Conservation (phyloP, 2,329 filamentous ascomycete genomes). For the Aspergillus fumigatiaffinis region DNA sequence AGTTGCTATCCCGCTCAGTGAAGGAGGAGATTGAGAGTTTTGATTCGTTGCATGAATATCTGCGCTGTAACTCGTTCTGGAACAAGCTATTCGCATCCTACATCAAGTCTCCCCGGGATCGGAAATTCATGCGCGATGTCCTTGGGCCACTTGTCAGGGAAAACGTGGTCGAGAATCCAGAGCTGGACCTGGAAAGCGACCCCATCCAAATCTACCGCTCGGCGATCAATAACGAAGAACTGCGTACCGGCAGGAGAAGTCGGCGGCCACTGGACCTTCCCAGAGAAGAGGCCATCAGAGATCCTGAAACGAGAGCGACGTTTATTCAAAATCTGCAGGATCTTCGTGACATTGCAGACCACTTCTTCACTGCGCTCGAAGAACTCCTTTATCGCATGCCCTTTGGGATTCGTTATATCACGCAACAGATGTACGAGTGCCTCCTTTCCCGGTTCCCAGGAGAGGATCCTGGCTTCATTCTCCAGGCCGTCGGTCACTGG, state of each 20-base stretch:
- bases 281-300: conserved; percentile 90
- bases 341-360: conserved; percentile 88
- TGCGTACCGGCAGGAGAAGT: conserved; percentile 82
- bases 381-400: conserved; percentile 84
- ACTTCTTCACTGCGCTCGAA: conserved; percentile 78
- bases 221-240: conserved; percentile 94
- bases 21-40: conserved; percentile 79
- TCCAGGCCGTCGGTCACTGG: conserved; percentile 86
- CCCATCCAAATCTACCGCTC: conserved; percentile 96
- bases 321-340: conserved; percentile 96
- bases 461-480: conserved; percentile 70
- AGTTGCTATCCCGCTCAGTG: conserved; percentile 76
- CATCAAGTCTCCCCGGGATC: conserved; percentile 82
- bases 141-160: conserved; percentile 81
- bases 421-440: conserved; percentile 77
- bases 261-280: conserved; percentile 78
- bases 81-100: conserved; percentile 81
- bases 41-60: conserved; percentile 72
- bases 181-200: conserved; percentile 90
- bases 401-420: conserved; percentile 84
- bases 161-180: conserved; percentile 88
- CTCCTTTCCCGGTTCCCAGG: conserved; percentile 73
- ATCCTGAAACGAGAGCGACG: conserved; percentile 83
- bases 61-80: conserved; percentile 92
- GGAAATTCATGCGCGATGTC: conserved; percentile 85